A percentile compares a stretch with the other conserved stretches of the same genome.
These are phyloP conservation scores for Blastobotrys mokoenaii DNA, from an alignment of 805 yeast genomes.

Conservation along the genomic window DNA sequence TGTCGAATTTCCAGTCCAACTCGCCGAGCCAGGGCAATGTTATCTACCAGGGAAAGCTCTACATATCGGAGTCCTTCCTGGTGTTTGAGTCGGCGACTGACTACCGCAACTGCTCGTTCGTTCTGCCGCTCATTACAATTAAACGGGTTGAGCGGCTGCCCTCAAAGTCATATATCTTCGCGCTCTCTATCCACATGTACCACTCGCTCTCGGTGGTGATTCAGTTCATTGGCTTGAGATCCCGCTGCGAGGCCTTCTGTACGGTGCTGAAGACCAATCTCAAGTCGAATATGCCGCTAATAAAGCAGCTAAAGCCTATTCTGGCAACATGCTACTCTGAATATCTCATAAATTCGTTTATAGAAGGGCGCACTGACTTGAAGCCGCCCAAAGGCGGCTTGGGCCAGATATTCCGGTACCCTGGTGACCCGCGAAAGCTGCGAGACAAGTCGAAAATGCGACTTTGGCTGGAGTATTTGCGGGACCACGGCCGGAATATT, in stretches of 20 bases:
- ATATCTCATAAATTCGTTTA: slow-evolving; percentile 45
- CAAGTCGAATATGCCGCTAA: slow-evolving; percentile 53
- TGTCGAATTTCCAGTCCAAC: slow-evolving; percentile 5
- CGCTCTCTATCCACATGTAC: slow-evolving; percentile 62
- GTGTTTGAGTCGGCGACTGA: slow-evolving; percentile 69
- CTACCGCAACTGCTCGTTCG: slow-evolving; percentile 55
- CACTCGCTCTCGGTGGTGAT: slow-evolving; percentile 55
- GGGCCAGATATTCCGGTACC: slow-evolving; percentile 77
- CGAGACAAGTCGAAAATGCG: slow-evolving; percentile 82
- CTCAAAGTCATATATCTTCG: slow-evolving; percentile 64
- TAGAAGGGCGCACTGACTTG: slow-evolving; percentile 4
- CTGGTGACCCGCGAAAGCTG: slow-evolving; percentile 73
- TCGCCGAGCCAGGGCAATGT: slow-evolving; percentile 16
- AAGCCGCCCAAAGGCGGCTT: slow-evolving; percentile 70
- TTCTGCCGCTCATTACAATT: slow-evolving; percentile 66
- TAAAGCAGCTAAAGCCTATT: slow-evolving; percentile 55
- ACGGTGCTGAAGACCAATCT: slow-evolving; percentile 52
- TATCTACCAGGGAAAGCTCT: slow-evolving; percentile 42
- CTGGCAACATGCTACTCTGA: slow-evolving; percentile 76
- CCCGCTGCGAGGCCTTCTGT: slow-evolving; percentile 76
- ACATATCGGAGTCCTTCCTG: slow-evolving; percentile 64
- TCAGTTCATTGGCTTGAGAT: slow-evolving; percentile 70
- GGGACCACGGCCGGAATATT: slow-evolving; percentile 76
- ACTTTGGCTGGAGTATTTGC: slow-evolving; percentile 87
- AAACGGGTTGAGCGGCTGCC: slow-evolving; percentile 84